These are phyloP conservation scores for Ploettnerulaceae sp. DNA, from an alignment of 2,329 filamentous ascomycete species.

Conservation along the genomic window DNA sequence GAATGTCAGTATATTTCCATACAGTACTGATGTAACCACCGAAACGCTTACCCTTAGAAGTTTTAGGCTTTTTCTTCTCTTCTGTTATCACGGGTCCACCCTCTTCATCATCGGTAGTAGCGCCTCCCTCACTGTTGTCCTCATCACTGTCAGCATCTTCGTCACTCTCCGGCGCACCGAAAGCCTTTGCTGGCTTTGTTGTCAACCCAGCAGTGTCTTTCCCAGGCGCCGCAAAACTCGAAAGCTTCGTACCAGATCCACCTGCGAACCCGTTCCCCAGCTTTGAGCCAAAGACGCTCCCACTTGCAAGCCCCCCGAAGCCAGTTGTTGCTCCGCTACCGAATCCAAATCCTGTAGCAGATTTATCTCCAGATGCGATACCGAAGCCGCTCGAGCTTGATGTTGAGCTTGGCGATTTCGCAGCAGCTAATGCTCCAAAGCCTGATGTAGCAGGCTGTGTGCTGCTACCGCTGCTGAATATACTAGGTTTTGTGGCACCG, in stretches of 20 bases:
- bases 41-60: conserved; percentile 61
- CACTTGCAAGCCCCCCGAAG: conserved; percentile 36
- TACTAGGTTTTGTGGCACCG: conserved; percentile 43
- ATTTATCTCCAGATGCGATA: conserved; percentile 33
- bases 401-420: conserved; percentile 29
- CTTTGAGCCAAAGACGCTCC: conserved; percentile 39
- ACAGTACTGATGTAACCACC: background rate
- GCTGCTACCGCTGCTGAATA: conserved; percentile 44
- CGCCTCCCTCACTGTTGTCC: conserved; percentile 39
- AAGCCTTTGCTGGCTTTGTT: conserved; percentile 63
- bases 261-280: conserved; percentile 40
- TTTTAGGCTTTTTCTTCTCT: conserved; percentile 58
- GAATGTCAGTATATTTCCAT: background rate
- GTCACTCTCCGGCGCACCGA: conserved; percentile 70
- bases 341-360: conserved; percentile 32
- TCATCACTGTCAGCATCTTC: conserved; percentile 47
- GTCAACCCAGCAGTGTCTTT: conserved; percentile 42
- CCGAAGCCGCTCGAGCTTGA: conserved; percentile 40
- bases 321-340: conserved; percentile 34
- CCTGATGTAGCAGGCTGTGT: conserved; percentile 38
- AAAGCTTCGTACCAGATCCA: conserved; percentile 42
- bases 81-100: conserved; percentile 48
- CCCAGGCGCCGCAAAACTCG: conserved; percentile 66
- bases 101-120: conserved; percentile 41
- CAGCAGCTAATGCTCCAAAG: conserved; percentile 41